Base-by-base conservation (phyloP, 2,329 filamentous ascomycete species). In the Triangularia setosa region DNA sequence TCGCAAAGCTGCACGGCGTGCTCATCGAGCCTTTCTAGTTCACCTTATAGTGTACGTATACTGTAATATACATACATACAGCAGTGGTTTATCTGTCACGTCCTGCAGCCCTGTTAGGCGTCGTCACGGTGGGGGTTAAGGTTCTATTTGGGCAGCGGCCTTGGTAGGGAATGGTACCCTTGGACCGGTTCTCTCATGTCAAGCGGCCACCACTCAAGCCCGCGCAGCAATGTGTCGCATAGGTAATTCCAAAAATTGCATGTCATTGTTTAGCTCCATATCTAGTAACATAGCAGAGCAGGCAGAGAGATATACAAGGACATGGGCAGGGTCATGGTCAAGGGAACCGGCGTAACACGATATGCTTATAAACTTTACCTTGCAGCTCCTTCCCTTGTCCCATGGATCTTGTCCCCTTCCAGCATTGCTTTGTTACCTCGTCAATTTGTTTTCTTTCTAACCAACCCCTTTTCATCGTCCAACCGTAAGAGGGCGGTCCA, bases 81-180 rank as follows among this genome's bases (percentile, higher is more conserved):
- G 23, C 3, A 60, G 28, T 35, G 25, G 12, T 27, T 27, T 14
- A 48, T 16, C 55, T 58, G 62, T 27, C 57, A 40, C 1, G n/a
- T n/a, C 56, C 57, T 63, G 62, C 62, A 63, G 62, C 62, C 62
- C 44, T 60, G 54, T 18, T 16, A 59, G 54, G 25, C 5, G 21
- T 23, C 44, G 61, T 27, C 21, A 30, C 56, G 27, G 35, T 12
- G 40, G 58, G 40, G 40, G 24, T 12, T 52, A 23, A 27, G 40
- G 11, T 12, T 25, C 18, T 48, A 2, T 18, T 21, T n/a, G 40
- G 40, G 40, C 40, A 53, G 35, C 48, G 21, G 27, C 40, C 52
- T 44, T 40, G 11, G 28, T 27, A 53, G 23, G 48, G 58, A 16
- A 27, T 60, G 35, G 48, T 28, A 24, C 16, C 8, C 23, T 54